phyloP scores from a whole-genome alignment of 306 rosid species.

The Quercus suber region DNA sequence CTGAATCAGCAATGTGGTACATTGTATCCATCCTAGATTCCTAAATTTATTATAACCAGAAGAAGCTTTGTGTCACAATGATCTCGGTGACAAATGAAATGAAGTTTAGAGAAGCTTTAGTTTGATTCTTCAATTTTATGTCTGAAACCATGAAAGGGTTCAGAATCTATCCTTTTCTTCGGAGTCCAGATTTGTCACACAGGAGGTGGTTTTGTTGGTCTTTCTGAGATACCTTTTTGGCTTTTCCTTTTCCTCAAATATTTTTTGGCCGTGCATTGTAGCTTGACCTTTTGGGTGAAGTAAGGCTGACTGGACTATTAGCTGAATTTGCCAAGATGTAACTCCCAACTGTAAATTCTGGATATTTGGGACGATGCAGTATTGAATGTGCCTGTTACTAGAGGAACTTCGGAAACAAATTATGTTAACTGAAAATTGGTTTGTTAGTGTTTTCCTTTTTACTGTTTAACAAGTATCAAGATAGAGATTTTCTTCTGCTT shows the following conservation, averaged over 20 bases:
- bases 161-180: background rate
- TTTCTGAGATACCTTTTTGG: background rate
- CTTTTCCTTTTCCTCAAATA: no score
- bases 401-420: background rate
- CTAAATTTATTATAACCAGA: background rate
- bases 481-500: no score
- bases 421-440: background rate
- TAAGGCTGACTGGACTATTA: background rate
- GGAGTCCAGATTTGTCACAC: background rate
- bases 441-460: background rate
- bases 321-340: background rate
- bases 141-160: background rate
- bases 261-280: background rate
- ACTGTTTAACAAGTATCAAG: no score
- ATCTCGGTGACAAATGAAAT: background rate
- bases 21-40: conserved; percentile 1
- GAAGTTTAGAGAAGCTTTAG: background rate
- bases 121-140: background rate
- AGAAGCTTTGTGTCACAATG: background rate
- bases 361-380: background rate
- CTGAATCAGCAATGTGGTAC: conserved; percentile 17
- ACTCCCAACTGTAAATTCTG: background rate
- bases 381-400: background rate
- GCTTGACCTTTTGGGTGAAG: background rate
- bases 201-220: no score